Evolutionary conservation across 2,329 filamentous ascomycete genomes (phyloP), one percentile per base, ranked within the genome.

Genomic region (Thelonectria discophora): DNA sequence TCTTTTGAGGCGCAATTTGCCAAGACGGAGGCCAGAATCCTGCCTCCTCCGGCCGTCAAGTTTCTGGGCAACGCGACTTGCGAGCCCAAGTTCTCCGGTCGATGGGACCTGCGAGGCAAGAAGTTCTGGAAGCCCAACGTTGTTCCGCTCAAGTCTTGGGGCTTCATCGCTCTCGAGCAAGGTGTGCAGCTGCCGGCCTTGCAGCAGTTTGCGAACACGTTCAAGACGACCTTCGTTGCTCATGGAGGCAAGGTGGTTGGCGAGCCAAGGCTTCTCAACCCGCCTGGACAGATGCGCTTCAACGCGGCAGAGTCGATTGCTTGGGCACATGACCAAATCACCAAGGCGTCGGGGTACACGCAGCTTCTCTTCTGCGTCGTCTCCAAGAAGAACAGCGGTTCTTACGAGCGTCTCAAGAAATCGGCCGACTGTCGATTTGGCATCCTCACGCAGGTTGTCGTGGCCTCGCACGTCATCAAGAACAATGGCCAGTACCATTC

Each of bases 341-440:
- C 84, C 73, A 81, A 86, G 15, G 68, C 86, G 11, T 71, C 78
- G 3, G 81, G 74, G 0, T 81, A 84, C 1, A 91, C 94, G 0
- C 89, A 95, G 73, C 85, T 99, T 3, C 75, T 99, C 9, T 85
- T 98, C 68, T 90, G 94, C 69, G 83, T 98, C 11, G 82, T 97
- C 1, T 84, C 84, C 0, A 86, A 88, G 73, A 90, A 90, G 72
- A 90, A 93, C 64, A 80, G 86, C 0, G 86, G 88, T 13, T 82
- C 87, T 0, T 99, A 99, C 70, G 88, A 92, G 54, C 88, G 92
- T 0, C 85, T 98, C 75, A 99, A 99, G 86, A 94, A 94, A 78
- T 92, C 87, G 24, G 90, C 88, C 63, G 95, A 99, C 69, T 94
- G 92, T 72, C 89, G 92, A 34, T 94, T 88, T 66, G 93, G 90